phyloP scores from a whole-genome alignment of 345 rosid genomes.

The Camelina neglecta region DNA sequence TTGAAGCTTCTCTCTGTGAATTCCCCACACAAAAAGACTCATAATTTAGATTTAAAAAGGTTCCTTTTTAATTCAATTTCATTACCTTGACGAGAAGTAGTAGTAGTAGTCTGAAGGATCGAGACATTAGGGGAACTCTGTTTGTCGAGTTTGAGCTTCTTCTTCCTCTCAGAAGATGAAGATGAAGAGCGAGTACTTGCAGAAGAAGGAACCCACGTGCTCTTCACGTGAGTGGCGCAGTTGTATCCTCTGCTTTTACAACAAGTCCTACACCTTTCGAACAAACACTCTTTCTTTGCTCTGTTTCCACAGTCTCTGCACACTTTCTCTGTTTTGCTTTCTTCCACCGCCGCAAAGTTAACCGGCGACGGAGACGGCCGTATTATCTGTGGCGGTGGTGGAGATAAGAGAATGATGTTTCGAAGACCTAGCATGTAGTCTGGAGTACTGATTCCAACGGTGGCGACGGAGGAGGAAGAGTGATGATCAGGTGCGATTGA shows the following conservation, averaged over 20 bases:
- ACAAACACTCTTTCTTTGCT: conserved; percentile 79
- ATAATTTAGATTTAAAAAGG: neutral
- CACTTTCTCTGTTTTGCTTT: conserved; percentile 46
- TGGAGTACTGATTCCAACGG: conserved; percentile 26
- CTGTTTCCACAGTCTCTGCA: conserved; percentile 84
- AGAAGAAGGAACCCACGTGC: conserved; percentile 84
- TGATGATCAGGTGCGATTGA: conserved; percentile 30
- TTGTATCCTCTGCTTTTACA: conserved; percentile 75
- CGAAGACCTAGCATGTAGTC: conserved; percentile 69
- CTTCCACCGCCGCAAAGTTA: conserved; percentile 30
- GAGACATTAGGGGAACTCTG: conserved; percentile 47
- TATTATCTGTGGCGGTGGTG: conserved; percentile 42
- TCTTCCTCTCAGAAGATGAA: conserved; percentile 52
- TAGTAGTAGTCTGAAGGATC: conserved; percentile 45
- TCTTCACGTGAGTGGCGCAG: conserved; percentile 79
- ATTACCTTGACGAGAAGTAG: conserved; percentile 59
- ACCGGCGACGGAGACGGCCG: conserved; percentile 38
- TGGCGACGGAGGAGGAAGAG: conserved; percentile 1
- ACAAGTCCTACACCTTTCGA: conserved; percentile 77
- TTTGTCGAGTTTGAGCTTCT: conserved; percentile 56
- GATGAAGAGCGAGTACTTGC: conserved; percentile 50
- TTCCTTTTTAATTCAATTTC: neutral
- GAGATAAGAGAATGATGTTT: conserved; percentile 63
- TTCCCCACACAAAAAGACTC: neutral
- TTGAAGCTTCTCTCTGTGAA: conserved; percentile 63